Base-by-base conservation (phyloP, 2,329 filamentous ascomycete genomes). In the Scytalidium sp. region DNA sequence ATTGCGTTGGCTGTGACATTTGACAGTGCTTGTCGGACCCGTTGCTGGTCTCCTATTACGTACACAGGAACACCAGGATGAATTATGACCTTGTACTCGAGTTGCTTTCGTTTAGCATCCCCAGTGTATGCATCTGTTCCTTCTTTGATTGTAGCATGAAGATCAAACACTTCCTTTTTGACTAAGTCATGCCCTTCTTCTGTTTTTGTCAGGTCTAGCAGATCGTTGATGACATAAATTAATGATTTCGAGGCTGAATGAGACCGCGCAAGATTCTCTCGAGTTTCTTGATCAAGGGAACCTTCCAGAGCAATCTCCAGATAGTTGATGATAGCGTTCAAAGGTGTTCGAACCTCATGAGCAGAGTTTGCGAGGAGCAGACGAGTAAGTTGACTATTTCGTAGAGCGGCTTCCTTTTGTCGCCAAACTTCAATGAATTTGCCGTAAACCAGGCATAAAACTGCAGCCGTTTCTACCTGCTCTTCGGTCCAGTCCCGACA, bases 321-420 rank as follows among this genome's bases (percentile, higher is more conserved):
- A 58, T 95, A 96, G 60, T 96, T 96, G 68, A 96, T 95, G 61
- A 96, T 96, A 15, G 91, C 91, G 61, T 96, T 96, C 2, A 96
- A 71, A 0, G 91, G 91, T 0, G 91, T 96, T 45, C 92, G 85
- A 8, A 96, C 90, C 71, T 96, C 91, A 56, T 96, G 92, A 0
- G 91, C 91, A 0, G 90, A 95, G 56, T 96, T 96, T 3, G 90
- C 88, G 19, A 96, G 74, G 2, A 96, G 70, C 3, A 96, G 69
- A 43, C 83, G 78, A 0, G 90, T 96, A 2, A 96, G 74, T 52
- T 92, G 87, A 57, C 87, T 95, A 63, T 76, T 93, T 59, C 95
- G 87, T 51, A 96, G 64, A 0, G 88, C 88, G 1, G 85, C 86
- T 65, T 96, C 91, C 57, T 96, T 96, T 64, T 96, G 89, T 49